Evolutionary conservation across 2,329 filamentous ascomycete species (phyloP).

Genomic region (Leptodontidium sp.): DNA sequence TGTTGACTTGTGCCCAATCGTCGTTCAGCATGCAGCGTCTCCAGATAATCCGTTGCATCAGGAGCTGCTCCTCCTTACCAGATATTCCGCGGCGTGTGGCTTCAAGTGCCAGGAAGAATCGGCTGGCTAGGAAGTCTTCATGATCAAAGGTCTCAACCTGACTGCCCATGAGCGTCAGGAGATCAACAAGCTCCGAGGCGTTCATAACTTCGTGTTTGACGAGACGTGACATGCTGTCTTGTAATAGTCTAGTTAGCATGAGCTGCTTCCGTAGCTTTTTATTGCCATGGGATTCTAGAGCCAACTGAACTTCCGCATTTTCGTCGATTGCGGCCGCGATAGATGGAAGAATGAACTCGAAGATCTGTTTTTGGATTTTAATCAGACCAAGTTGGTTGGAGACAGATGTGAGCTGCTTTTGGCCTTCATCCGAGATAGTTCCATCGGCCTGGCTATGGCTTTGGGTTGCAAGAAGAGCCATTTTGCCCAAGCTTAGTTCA

Average conservation of each 20-base stretch:
- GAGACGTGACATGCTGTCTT: slow-evolving; percentile 73
- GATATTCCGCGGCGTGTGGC: slow-evolving; percentile 55
- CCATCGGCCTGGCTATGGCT: slow-evolving; percentile 52
- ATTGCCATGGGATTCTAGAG: slow-evolving; percentile 66
- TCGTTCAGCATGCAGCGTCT: slow-evolving; percentile 84
- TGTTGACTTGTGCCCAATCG: slow-evolving; percentile 83
- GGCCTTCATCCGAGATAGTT: slow-evolving; percentile 40
- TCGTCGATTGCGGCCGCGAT: slow-evolving; percentile 80
- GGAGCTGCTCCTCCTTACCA: slow-evolving; percentile 64
- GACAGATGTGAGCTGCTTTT: slow-evolving; percentile 48
- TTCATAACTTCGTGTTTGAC: slow-evolving; percentile 77
- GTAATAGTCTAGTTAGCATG: slow-evolving; percentile 75
- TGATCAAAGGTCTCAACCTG: slow-evolving; percentile 51
- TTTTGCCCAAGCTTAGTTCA: slow-evolving; percentile 87
- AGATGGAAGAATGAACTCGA: slow-evolving; percentile 72
- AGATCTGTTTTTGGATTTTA: slow-evolving; percentile 81
- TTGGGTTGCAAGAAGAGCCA: slow-evolving; percentile 73
- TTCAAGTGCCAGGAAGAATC: slow-evolving; percentile 70
- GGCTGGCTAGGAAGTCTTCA: slow-evolving; percentile 58
- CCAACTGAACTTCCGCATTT: slow-evolving; percentile 78
- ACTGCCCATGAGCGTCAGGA: slow-evolving; percentile 76
- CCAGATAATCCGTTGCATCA: slow-evolving; percentile 76
- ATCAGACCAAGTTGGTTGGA: slow-evolving; percentile 53
- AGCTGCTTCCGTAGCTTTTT: slow-evolving; percentile 64
- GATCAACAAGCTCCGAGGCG: slow-evolving; percentile 70